phyloP scores from a whole-genome alignment of 1,139 yeast species.

The Hyphopichia fennica region DNA sequence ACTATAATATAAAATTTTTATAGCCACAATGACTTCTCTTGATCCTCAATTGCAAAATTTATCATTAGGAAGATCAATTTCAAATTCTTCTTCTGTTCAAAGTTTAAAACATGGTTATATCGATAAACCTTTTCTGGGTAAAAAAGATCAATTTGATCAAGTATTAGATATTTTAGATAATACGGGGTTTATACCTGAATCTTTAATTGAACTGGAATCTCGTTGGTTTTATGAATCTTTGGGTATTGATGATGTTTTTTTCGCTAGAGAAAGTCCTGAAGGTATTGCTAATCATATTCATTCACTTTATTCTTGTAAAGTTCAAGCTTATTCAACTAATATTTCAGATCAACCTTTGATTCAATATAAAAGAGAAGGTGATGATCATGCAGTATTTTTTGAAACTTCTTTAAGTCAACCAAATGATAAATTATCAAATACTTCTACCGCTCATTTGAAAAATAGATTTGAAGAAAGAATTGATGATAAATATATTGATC shows the following conservation, averaged over 20 bases:
- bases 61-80: conserved; percentile 8
- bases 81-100: conserved; percentile 35
- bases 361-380: conserved; percentile 72
- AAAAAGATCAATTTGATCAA: conserved; percentile 74
- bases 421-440: conserved; percentile 6
- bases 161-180: conserved; percentile 82
- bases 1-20: background rate
- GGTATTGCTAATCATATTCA: conserved; percentile 83
- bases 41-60: conserved; percentile 3
- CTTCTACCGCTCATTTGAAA: conserved; percentile 24
- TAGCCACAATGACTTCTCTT: conserved; percentile 1
- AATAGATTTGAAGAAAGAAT: conserved; percentile 63
- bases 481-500: conserved; percentile 77
- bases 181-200: conserved; percentile 87
- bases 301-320: conserved; percentile 88
- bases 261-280: conserved; percentile 79
- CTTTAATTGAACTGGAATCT: conserved; percentile 80
- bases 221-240: conserved; percentile 85
- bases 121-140: conserved; percentile 75
- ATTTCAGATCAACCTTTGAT: conserved; percentile 49
- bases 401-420: conserved; percentile 58
- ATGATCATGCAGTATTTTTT: conserved; percentile 89
- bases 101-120: conserved; percentile 61
- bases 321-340: conserved; percentile 68
- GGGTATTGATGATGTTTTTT: conserved; percentile 91